phyloP scores from a whole-genome alignment of 805 yeast species.

The Kodamaea neixiangensis region DNA sequence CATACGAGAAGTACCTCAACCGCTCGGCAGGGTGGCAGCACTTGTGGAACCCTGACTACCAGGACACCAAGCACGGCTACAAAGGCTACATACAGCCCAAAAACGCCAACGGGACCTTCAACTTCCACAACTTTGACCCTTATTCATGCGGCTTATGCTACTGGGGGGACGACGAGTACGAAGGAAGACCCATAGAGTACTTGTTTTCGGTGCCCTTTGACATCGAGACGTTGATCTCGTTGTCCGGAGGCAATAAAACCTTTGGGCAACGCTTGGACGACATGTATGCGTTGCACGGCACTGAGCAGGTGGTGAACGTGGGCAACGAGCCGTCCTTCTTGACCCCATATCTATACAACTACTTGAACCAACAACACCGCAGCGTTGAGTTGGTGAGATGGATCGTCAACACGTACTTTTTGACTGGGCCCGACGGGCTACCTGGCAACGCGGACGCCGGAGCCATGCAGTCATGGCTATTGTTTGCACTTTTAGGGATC shows the following conservation, averaged over 20 bases:
- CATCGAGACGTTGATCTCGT: slow-evolving; percentile 23
- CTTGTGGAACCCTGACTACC: slow-evolving; percentile 32
- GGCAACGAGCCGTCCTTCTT: slow-evolving; percentile 41
- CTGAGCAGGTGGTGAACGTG: slow-evolving; percentile 28
- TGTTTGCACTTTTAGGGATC: slow-evolving; percentile 34
- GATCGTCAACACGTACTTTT: slow-evolving; percentile 26
- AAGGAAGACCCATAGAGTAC: slow-evolving; percentile 35
- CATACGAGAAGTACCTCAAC: slow-evolving; percentile 27
- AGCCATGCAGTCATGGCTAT: slow-evolving; percentile 40
- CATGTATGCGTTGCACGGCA: slow-evolving; percentile 33
- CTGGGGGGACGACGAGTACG: slow-evolving; percentile 36
- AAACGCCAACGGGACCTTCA: slow-evolving; percentile 29
- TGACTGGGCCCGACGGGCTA: slow-evolving; percentile 27
- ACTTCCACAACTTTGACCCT: slow-evolving; percentile 27
- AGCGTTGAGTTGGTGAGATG: slow-evolving; percentile 32
- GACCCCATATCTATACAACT: slow-evolving; percentile 36
- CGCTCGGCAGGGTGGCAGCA: slow-evolving; percentile 38
- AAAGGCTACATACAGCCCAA: slow-evolving; percentile 37
- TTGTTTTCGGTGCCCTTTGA: slow-evolving; percentile 40
- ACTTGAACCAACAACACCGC: slow-evolving; percentile 26
- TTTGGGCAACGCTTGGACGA: slow-evolving; percentile 33
- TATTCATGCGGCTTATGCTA: slow-evolving; percentile 34
- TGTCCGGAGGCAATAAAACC: slow-evolving; percentile 27
- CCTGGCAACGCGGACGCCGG: slow-evolving; percentile 43
- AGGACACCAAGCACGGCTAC: slow-evolving; percentile 21